Conservation (phyloP, 176 grass and related monocot genomes). For the Metroxylon sagu region DNA sequence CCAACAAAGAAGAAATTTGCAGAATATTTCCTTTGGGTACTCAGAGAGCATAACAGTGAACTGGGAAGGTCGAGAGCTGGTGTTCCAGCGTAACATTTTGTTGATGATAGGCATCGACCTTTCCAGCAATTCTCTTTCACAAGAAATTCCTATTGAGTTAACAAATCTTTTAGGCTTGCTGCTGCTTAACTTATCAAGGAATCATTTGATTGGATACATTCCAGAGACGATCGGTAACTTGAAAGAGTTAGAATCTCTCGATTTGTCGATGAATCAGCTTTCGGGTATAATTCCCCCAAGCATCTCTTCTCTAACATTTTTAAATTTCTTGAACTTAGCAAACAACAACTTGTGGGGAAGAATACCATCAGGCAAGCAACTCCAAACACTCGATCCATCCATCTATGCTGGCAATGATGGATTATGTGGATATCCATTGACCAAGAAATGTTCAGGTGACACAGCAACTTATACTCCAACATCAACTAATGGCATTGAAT, state of each 20-base stretch:
- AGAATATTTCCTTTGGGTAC: conserved; percentile 27
- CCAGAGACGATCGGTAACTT: too few relatives aligned
- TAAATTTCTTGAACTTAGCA: not conserved
- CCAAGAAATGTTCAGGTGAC: not conserved
- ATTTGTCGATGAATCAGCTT: too few relatives aligned
- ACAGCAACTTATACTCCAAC: too few relatives aligned
- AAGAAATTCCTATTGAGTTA: conserved; percentile 9
- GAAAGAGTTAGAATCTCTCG: too few relatives aligned
- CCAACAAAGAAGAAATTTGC: conserved; percentile 17
- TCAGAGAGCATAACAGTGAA: conserved; percentile 42
- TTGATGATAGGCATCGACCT: conserved; percentile 50
- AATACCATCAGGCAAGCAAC: conserved; percentile 1
- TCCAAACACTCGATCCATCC: not conserved
- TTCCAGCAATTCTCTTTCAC: conserved; percentile 38
- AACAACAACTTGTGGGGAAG: not conserved
- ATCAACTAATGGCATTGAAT: too few relatives aligned
- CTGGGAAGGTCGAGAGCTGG: conserved; percentile 43
- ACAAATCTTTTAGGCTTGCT: too few relatives aligned
- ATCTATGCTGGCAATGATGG: not conserved
- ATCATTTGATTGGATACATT: too few relatives aligned
- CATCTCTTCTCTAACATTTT: not conserved
- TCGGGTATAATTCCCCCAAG: too few relatives aligned
- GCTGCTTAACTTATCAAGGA: too few relatives aligned
- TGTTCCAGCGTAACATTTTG: conserved; percentile 35
- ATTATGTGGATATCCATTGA: not conserved